phyloP scores from a whole-genome alignment of 495 filamentous ascomycete genomes.

The Penicillium psychrofluorescens region DNA sequence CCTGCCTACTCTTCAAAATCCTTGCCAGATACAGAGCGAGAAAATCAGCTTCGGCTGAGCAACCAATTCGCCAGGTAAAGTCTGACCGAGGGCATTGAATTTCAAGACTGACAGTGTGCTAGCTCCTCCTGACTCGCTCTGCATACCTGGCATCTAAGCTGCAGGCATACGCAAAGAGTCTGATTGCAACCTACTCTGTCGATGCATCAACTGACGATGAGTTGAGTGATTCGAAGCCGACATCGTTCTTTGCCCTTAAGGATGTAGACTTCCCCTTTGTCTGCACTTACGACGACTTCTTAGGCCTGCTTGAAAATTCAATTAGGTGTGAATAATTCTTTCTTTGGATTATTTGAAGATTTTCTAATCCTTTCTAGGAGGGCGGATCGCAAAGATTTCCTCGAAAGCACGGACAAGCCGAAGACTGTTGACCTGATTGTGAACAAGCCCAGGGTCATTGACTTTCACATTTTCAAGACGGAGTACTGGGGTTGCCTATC shows the following conservation, averaged over 20 bases:
- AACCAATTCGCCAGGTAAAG: slow-evolving; percentile 21
- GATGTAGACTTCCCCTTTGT: slow-evolving; percentile 31
- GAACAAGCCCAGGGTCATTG: slow-evolving; percentile 12
- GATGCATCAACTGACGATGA: neutral
- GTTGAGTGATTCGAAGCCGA: neutral
- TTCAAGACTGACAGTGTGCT: neutral
- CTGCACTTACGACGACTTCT: slow-evolving; percentile 32
- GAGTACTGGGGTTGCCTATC: slow-evolving; percentile 33
- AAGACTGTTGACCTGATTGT: neutral
- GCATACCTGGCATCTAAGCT: slow-evolving; percentile 26
- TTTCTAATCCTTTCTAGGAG: slow-evolving; percentile 1
- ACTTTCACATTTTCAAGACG: slow-evolving; percentile 26
- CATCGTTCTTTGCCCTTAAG: slow-evolving; percentile 14
- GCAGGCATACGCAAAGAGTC: slow-evolving; percentile 15
- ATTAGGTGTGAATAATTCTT: neutral
- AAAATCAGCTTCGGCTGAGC: neutral
- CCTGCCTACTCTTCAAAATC: slow-evolving; percentile 35
- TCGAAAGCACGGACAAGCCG: neutral
- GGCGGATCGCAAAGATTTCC: slow-evolving; percentile 9
- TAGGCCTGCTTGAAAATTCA: slow-evolving; percentile 26
- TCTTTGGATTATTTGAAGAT: neutral
- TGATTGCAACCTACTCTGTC: slow-evolving; percentile 17
- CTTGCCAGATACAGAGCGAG: slow-evolving; percentile 17
- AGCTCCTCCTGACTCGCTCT: slow-evolving; percentile 38
- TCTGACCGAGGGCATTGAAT: neutral